Conservation (phyloP, 345 rosid species). For the Eucalyptus cloeziana region DNA sequence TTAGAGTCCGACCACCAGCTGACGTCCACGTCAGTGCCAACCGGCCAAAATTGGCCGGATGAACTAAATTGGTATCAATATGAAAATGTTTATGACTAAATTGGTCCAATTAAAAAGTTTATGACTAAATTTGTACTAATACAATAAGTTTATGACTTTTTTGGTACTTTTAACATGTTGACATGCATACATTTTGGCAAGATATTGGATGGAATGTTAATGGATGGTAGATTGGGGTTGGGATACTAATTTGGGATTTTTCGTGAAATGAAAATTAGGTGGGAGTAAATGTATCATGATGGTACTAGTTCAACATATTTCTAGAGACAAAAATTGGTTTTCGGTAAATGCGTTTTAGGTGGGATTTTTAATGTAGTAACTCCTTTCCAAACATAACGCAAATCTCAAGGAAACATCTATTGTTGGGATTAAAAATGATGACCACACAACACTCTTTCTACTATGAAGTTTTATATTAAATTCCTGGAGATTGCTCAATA, state of each 20-base stretch:
- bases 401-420: neutral
- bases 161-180: neutral
- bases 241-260: no score
- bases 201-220: neutral
- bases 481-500: neutral
- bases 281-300: neutral
- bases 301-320: neutral
- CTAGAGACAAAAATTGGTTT: neutral
- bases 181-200: neutral
- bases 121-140: no score
- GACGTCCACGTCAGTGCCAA: no score
- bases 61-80: no score
- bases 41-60: no score
- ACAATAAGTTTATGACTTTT: no score
- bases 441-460: neutral
- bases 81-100: no score
- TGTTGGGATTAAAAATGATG: neutral
- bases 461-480: neutral
- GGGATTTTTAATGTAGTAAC: neutral
- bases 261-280: neutral
- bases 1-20: no score
- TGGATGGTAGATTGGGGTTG: neutral
- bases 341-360: fast-evolving
- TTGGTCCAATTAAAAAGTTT: no score
- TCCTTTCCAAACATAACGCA: neutral